A percentile compares a stretch with the other conserved stretches of the same genome.
phyloP scores from a whole-genome alignment of 495 filamentous ascomycete genomes.

The Penicillium turbatum region DNA sequence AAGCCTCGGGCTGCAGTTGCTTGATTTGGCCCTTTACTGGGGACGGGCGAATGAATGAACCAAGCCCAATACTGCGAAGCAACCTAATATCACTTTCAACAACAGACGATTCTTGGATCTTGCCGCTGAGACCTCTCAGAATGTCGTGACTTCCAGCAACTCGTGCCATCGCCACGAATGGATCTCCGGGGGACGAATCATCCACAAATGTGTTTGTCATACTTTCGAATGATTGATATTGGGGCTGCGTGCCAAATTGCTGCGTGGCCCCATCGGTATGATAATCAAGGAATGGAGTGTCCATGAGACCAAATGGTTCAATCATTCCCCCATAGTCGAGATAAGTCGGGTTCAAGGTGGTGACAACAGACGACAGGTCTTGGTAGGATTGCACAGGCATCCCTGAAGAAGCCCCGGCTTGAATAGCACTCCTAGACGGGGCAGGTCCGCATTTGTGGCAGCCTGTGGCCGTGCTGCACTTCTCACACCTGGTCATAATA shows the following conservation, averaged over 20 bases:
- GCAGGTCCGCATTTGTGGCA: slow-evolving; percentile 1
- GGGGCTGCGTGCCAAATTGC: too few relatives aligned
- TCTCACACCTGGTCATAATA: background rate
- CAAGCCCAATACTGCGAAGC: background rate
- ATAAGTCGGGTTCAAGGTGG: background rate
- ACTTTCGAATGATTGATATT: background rate
- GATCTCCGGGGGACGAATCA: too few relatives aligned
- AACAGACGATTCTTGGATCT: background rate
- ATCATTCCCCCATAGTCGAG: background rate
- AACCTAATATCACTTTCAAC: background rate
- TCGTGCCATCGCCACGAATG: background rate
- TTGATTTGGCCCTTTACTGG: background rate
- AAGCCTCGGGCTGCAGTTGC: background rate
- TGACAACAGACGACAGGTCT: background rate
- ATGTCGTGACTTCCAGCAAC: background rate
- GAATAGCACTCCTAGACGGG: background rate
- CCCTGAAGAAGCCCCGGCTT: background rate
- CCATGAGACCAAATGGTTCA: background rate
- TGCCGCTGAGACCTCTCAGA: background rate
- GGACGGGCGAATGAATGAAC: background rate
- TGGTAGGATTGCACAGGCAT: background rate
- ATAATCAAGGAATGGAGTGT: background rate
- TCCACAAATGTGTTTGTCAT: background rate
- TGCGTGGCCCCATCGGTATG: background rate
- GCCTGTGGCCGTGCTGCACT: background rate